These are phyloP conservation scores for Cucumis cinereus DNA, from an alignment of 306 rosid species.

Conservation along the genomic window DNA sequence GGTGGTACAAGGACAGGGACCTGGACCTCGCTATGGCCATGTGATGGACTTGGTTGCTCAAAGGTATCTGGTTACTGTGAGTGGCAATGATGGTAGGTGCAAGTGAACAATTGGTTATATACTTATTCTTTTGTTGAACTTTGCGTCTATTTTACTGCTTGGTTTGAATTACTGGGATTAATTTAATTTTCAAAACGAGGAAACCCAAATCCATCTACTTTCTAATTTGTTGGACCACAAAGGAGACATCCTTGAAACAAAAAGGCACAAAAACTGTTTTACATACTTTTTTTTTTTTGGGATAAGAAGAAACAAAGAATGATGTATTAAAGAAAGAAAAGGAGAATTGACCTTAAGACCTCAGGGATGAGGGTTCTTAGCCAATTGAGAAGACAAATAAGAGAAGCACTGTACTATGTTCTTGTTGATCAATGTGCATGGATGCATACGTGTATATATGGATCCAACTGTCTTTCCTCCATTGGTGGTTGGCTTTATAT, in stretches of 20 bases:
- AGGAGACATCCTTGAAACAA: background rate
- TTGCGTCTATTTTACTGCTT: background rate
- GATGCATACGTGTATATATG: background rate
- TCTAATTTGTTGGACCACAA: background rate
- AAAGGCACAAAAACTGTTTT: background rate
- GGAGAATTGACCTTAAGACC: background rate
- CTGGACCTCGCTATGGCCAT: constrained; percentile 98
- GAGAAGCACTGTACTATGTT: background rate
- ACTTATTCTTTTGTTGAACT: background rate
- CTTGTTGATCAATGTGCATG: background rate
- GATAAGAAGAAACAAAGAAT: background rate
- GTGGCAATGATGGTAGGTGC: constrained; percentile 90
- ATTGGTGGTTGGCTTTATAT: background rate
- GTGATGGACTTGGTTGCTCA: constrained; percentile 99
- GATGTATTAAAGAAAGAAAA: background rate
- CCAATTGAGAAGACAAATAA: background rate
- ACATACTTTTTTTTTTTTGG: background rate
- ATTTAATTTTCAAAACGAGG: background rate
- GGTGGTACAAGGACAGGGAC: constrained; percentile 97
- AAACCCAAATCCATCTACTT: background rate
- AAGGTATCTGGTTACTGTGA: constrained; percentile 87
- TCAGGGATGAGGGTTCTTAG: background rate
- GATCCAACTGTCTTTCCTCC: background rate
- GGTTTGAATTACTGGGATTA: background rate
- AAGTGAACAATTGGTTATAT: constrained; percentile 6